Percentiles rank a stretch among this genome's conserved stretches.
Conservation (phyloP, 1,284 basidiomycete genomes). For the Sanguinoderma infundibulare region DNA sequence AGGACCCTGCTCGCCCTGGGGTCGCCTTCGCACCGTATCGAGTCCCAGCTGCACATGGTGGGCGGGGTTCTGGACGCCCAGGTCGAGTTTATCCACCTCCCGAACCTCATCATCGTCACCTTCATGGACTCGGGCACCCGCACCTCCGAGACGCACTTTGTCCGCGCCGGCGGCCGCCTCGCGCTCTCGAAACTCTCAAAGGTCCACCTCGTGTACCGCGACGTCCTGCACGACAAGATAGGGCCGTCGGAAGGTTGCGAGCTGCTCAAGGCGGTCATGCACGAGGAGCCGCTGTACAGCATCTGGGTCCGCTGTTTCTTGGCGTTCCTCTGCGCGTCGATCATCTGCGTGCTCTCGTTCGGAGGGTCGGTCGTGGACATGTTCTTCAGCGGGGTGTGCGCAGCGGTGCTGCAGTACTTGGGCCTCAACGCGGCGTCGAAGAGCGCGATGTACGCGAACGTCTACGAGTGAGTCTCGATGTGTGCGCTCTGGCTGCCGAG, state of each 20-base stretch:
- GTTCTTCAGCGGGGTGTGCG: constrained; percentile 77
- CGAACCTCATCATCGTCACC: constrained; percentile 78
- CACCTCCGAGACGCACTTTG: constrained; percentile 75
- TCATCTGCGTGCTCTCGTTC: constrained; percentile 83
- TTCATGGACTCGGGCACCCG: constrained; percentile 67
- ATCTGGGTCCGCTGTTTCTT: constrained; percentile 67
- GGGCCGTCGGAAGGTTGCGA: constrained; percentile 66
- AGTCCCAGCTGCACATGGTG: constrained; percentile 72
- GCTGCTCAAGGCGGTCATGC: constrained; percentile 62
- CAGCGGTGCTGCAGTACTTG: constrained; percentile 73
- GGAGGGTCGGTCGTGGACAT: constrained; percentile 84
- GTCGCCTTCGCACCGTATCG: constrained; percentile 86
- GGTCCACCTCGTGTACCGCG: constrained; percentile 77
- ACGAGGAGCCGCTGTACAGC: constrained; percentile 64
- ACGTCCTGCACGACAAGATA: constrained; percentile 79
- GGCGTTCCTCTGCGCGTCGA: constrained; percentile 74
- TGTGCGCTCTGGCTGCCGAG: neutral
- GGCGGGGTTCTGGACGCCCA: constrained; percentile 57
- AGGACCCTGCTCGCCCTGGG: constrained; percentile 84
- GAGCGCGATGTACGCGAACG: constrained; percentile 85
- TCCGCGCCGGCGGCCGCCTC: constrained; percentile 75
- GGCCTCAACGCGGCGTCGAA: constrained; percentile 79
- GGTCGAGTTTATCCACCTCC: constrained; percentile 83
- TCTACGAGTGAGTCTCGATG: constrained; percentile 74
- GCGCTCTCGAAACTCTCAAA: constrained; percentile 74